Evolutionary conservation across 2,329 filamentous ascomycete genomes (phyloP), one percentile per base, ranked within the genome.

Genomic region (Periconia digitata): DNA sequence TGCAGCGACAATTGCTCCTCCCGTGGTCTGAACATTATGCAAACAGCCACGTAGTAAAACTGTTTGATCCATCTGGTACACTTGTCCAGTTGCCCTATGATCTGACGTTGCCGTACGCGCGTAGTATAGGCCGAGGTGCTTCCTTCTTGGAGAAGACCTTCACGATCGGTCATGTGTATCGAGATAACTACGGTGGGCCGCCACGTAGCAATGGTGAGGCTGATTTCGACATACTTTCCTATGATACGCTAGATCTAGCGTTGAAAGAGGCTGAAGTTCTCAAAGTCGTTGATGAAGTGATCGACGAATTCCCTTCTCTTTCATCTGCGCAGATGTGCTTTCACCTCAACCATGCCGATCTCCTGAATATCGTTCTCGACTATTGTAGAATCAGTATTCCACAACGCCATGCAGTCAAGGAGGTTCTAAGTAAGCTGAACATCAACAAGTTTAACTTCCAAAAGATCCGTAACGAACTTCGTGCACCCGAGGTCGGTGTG

Each of bases 181-280:
- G 94, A 35, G 89, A 95, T 55, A 85, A 82, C 39, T 79, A 85
- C 41, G 91, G 90, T 7, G 89, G 90, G 2, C 89, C 95, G 58
- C 94, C 94, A 6, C 81, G 82, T 47, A 87, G 86, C 62, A 87
- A 90, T 66, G 87, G 89, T 8, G 94, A 97, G 66, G 92, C 95
- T 2, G 92, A 97, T 68, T 99, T 97, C 68, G 94, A 99, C 71
- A 91, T 99, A 50, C 82, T 96, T n/a, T 92, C 91, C 0, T 82
- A 84, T 38, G 86, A 92, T 58, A 86, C 87, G 1, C 73, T 91
- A 5, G 91, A 97, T 62, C 76, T 95, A 39, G 87, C 91, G 1
- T 72, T 96, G 47, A 95, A 95, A 63, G 94, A 99, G 71, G 92
- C 92, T 0, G 92, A 97, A 70, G 86, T 91, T 0, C 83, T 99